Evolutionary conservation across 2,329 filamentous ascomycete genomes (phyloP), one percentile per base, ranked within the genome.

Genomic region (Colletotrichum ledebouriae): DNA sequence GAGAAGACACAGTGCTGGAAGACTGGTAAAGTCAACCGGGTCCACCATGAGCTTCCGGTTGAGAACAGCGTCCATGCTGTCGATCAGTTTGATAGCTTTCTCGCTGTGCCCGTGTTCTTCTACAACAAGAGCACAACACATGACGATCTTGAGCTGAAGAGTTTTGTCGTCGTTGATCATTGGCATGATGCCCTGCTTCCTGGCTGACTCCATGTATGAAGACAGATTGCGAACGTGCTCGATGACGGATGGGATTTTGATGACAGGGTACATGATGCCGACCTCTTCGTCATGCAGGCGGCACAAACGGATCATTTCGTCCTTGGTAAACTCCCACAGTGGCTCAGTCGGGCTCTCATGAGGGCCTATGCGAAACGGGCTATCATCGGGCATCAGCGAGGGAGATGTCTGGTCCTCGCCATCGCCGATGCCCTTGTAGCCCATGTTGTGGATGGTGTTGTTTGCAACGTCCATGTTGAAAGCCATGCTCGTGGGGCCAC

Each of bases 401-500:
- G 72, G 15, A 72, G 73, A 72, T 33, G 84, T 84, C 41, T 90
- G 89, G n/a, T 92, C 89, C n/a, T 87, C 82, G 2, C 78, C 82
- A 56, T 90, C 90, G 1, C 86, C 86, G 2, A 88, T 81, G 1
- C 85, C 87, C 33, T 89, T 90, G 75, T 97, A 96, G 4, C 94
- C 94, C 92, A 97, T 97, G 69, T 90, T 94, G 75, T 94, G 91
- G 42, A 97, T 85, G 57, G 94, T 97, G 59, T 88, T 93, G 77
- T 94, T 94, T 41, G 94, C 94, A 13, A 97, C 90, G 71, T 95
- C 92, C 34, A 97, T 87, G 72, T 92, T 94, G 79, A 94, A 97
- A 2, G 91, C 89, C 53, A 90, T 91, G 79, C 93, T 97, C 0
- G 94, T 97, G 1, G 94, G 93, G 0, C 94, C 94, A 64, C 92